phyloP scores from a whole-genome alignment of 805 yeast genomes.

The Yarrowia phangngaensis region DNA sequence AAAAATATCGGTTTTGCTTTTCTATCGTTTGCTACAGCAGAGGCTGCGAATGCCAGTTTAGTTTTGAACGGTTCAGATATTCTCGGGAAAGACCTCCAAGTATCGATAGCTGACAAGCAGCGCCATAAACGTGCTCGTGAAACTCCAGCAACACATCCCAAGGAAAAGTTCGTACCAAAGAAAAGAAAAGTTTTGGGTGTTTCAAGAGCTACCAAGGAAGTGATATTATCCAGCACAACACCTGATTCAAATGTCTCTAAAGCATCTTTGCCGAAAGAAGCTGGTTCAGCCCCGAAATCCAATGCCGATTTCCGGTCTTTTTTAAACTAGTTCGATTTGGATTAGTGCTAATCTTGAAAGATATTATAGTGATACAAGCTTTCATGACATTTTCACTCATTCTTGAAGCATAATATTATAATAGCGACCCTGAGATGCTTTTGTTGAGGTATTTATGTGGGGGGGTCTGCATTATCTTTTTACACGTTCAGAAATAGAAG shows the following conservation, averaged over 20 bases:
- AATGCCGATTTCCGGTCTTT: slow-evolving; percentile 17
- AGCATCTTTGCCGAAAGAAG: background rate
- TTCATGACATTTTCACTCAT: no score
- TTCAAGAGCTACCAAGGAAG: slow-evolving; percentile 17
- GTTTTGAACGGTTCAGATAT: slow-evolving; percentile 11
- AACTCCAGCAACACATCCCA: background rate
- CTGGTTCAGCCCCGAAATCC: background rate
- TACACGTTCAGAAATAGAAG: no score
- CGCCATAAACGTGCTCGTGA: slow-evolving; percentile 5
- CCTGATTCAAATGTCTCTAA: no score
- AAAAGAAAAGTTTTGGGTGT: slow-evolving; percentile 18
- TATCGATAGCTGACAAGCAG: slow-evolving; percentile 21
- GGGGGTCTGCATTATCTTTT: no score
- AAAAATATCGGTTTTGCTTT: slow-evolving; percentile 23
- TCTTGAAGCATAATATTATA: no score
- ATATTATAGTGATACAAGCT: no score
- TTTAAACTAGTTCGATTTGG: background rate
- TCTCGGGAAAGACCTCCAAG: slow-evolving; percentile 4
- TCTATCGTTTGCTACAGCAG: slow-evolving; percentile 5
- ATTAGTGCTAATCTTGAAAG: no score
- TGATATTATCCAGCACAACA: no score
- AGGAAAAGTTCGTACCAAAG: slow-evolving; percentile 19
- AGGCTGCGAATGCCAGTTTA: slow-evolving; percentile 13
- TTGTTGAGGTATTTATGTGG: no score
- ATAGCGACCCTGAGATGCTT: no score